Percentiles rank a stretch among this genome's conserved stretches.
phyloP scores from a whole-genome alignment of 2,329 filamentous ascomycete species.

The Aspergillus proliferans region DNA sequence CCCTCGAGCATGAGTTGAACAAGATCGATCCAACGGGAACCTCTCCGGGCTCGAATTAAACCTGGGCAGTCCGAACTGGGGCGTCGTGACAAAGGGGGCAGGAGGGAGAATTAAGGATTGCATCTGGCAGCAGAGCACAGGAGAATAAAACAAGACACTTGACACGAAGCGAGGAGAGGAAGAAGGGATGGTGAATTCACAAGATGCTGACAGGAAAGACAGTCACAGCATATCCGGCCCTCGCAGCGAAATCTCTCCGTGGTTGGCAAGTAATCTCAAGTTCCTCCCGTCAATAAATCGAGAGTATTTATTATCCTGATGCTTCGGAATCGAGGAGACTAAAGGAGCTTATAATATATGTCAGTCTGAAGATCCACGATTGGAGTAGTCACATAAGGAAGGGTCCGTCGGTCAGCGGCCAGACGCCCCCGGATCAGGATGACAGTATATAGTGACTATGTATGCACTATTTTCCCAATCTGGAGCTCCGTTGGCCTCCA shows the following conservation, averaged over 20 bases:
- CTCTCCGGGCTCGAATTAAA: conserved; percentile 30
- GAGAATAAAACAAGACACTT: not conserved
- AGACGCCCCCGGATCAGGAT: conserved; percentile 30
- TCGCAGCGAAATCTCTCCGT: not conserved
- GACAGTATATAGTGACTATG: conserved; percentile 13
- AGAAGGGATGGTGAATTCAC: not conserved
- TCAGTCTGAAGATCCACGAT: conserved; percentile 22
- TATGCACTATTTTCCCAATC: conserved; percentile 22
- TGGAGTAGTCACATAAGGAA: conserved; percentile 33
- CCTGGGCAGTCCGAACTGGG: conserved; percentile 31
- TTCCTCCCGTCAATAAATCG: not conserved
- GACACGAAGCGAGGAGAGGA: not conserved
- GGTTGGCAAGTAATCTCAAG: not conserved
- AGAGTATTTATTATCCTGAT: not conserved
- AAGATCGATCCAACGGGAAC: conserved; percentile 27
- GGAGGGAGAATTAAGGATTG: conserved; percentile 38
- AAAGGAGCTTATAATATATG: conserved; percentile 30
- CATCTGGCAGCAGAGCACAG: conserved; percentile 24
- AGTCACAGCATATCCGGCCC: conserved; percentile 1
- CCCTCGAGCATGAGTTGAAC: conserved; percentile 33
- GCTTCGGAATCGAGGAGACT: conserved; percentile 11
- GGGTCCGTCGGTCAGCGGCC: conserved; percentile 27
- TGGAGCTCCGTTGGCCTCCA: conserved; percentile 26
- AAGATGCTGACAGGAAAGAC: not conserved
- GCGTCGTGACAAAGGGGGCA: conserved; percentile 30